These are phyloP conservation scores for Ramaria sp. DNA, from an alignment of 768 basidiomycete species.

Conservation along the genomic window DNA sequence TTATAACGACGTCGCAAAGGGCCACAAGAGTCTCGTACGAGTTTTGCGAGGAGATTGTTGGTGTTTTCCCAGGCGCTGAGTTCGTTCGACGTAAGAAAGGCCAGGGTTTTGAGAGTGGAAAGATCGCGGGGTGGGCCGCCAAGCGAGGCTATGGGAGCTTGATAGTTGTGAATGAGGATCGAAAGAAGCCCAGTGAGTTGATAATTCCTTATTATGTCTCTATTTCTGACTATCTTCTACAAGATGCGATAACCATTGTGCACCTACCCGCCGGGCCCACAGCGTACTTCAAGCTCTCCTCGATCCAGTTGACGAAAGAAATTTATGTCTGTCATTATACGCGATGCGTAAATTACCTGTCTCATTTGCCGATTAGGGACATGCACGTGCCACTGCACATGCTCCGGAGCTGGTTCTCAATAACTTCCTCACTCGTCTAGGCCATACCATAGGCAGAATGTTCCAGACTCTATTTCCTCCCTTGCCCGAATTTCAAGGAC, in stretches of 20 bases:
- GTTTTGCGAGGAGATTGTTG: slow-evolving; percentile 86
- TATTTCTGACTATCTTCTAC: slow-evolving; percentile 8
- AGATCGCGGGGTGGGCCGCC: slow-evolving; percentile 89
- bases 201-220: background rate
- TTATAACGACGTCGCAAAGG: slow-evolving; percentile 84
- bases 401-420: slow-evolving; percentile 93
- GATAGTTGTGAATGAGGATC: slow-evolving; percentile 91
- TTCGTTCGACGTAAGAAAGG: slow-evolving; percentile 81
- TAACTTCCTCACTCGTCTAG: slow-evolving; percentile 87
- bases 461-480: slow-evolving; percentile 96
- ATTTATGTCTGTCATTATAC: slow-evolving; percentile 54
- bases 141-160: slow-evolving; percentile 81
- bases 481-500: slow-evolving; percentile 86
- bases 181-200: slow-evolving; percentile 81
- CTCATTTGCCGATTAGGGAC: slow-evolving; percentile 44
- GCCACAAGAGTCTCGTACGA: slow-evolving; percentile 84
- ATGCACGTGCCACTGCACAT: slow-evolving; percentile 87
- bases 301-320: slow-evolving; percentile 73
- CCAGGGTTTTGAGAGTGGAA: slow-evolving; percentile 82
- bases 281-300: slow-evolving; percentile 91
- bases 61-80: slow-evolving; percentile 86
- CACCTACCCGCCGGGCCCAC: slow-evolving; percentile 89
- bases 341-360: background rate
- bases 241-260: slow-evolving; percentile 88
- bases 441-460: slow-evolving; percentile 87